These are phyloP conservation scores for Pestalotiopsis sp. DNA, from an alignment of 2,329 filamentous ascomycete species.

Conservation along the genomic window DNA sequence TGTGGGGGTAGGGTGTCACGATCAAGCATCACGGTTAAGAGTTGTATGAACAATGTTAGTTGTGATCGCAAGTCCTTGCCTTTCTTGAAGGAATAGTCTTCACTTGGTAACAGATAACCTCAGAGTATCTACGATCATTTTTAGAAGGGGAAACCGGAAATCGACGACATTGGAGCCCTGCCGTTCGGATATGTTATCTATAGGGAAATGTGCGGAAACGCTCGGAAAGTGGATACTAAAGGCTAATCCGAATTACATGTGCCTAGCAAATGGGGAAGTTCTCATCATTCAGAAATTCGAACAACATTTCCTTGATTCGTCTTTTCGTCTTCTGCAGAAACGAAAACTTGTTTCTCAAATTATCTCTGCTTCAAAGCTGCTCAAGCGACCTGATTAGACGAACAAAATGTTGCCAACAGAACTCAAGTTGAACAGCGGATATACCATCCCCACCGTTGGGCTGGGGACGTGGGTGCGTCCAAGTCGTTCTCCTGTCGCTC, in stretches of 20 bases:
- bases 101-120: too few relatives aligned
- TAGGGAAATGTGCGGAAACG: neutral
- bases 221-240: neutral
- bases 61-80: neutral
- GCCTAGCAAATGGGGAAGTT: neutral
- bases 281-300: neutral
- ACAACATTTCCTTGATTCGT: neutral
- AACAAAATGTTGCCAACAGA: neutral
- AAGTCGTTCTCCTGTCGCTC: neutral
- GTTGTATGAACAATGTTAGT: neutral
- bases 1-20: constrained; percentile 18
- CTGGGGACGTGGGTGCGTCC: constrained; percentile 35
- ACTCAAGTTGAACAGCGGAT: constrained; percentile 34
- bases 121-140: neutral
- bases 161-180: neutral
- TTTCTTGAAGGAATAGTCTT: neutral
- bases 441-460: constrained; percentile 34
- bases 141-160: neutral
- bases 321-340: neutral
- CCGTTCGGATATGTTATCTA: neutral
- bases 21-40: neutral
- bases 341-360: neutral
- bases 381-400: neutral
- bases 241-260: neutral
- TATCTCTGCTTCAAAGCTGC: neutral